Conservation (phyloP, 768 basidiomycete species). For the Lentinula raphanica region DNA sequence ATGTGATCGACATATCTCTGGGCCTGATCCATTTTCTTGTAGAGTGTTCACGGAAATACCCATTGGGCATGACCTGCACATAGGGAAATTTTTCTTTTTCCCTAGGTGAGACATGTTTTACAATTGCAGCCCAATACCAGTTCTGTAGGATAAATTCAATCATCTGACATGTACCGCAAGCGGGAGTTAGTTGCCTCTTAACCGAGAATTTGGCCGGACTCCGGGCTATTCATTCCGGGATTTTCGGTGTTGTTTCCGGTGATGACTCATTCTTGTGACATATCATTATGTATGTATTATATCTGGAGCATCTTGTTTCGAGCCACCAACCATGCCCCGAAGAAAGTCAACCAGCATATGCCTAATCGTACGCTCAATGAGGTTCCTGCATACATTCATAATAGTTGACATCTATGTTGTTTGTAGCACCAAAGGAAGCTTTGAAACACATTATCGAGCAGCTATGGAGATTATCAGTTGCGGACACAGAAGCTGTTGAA, state of each 20-base stretch:
- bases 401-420: not conserved
- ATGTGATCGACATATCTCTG: not conserved
- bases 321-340: no score
- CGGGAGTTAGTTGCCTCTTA: not conserved
- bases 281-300: not conserved
- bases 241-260: not conserved
- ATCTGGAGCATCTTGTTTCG: no score
- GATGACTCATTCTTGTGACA: not conserved
- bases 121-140: not conserved
- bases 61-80: not conserved
- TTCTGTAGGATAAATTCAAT: not conserved
- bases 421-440: not conserved
- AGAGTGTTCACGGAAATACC: not conserved
- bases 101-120: not conserved
- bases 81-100: not conserved
- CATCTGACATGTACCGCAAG: no score
- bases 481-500: not conserved
- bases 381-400: no score
- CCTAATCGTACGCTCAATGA: not conserved
- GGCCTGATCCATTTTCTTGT: not conserved
- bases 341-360: not conserved
- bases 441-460: not conserved
- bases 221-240: not conserved
- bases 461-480: not conserved
- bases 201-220: not conserved